Evolutionary conservation across 2,329 filamentous ascomycete genomes (phyloP), one percentile per base, ranked within the genome.

Genomic region (Diplodia sapinea): DNA sequence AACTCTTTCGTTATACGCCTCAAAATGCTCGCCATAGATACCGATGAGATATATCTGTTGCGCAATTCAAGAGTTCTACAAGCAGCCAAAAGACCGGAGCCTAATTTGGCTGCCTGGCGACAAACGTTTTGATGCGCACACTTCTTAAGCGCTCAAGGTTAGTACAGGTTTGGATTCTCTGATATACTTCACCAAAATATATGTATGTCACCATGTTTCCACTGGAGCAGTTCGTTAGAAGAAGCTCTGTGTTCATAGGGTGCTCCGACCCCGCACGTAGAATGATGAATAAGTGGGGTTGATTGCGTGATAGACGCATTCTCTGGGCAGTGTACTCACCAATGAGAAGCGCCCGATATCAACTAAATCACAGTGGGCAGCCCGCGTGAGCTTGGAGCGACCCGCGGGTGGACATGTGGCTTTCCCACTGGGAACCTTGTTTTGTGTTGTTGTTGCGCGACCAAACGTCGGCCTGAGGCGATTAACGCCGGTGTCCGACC

Each of bases 21-120:
- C 40, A n/a, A 9, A 6, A n/a, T 26, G 15, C 11, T 62, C 26
- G 57, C 26, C 57, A 62, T 62, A 62, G 57, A 62, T 62, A 62
- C 40, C 17, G 26, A 50, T 49, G 26, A 62, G 57, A n/a, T 49
- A 50, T 50, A 33, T 8, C 40, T 17, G 36, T 50, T 50, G 40
- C 26, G 20, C 13, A 47, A 26, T 15, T 3, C 4, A 26, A 33
- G 5, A 17, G 8, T 3, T 5, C 11, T 54, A 15, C 29, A 33
- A 52, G 50, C 20, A 12, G 11, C 23, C 8, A n/a, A 40, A 23
- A 12, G 12, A 9, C n/a, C 4, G 3, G 40, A 7, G 15, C 17
- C 3, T 47, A 8, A 3, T 5, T 20, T 20, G 43, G 3, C 20
- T 9, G 9, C 20, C n/a, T 20, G 43, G 43, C 17, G 2, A 20